A percentile compares a stretch with the other conserved stretches of the same genome.
phyloP scores from a whole-genome alignment of 129 eudicot species.

The Tagetes patula region DNA sequence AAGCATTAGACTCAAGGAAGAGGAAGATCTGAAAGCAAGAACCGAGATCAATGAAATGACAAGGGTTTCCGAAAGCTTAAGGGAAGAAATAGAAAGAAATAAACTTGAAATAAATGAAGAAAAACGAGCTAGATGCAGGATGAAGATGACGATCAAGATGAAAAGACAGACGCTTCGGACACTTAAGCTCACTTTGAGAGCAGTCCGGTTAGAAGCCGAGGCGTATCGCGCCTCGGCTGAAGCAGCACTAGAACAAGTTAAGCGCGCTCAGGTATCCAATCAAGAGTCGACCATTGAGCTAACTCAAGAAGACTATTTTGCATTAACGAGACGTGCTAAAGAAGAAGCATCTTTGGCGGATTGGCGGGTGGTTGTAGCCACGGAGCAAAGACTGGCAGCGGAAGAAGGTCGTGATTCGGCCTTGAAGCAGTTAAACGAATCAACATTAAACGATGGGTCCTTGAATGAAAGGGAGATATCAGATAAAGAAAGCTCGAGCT shows the following conservation, averaged over 20 bases:
- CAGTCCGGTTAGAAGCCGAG: slow-evolving; percentile 49
- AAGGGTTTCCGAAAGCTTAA: slow-evolving; percentile 30
- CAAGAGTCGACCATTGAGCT: slow-evolving; percentile 21
- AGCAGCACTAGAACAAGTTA: slow-evolving; percentile 42
- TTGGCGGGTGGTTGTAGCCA: slow-evolving; percentile 51
- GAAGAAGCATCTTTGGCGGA: slow-evolving; percentile 54
- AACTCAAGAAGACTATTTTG: slow-evolving; percentile 49
- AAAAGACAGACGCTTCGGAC: slow-evolving; percentile 55
- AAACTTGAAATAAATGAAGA: slow-evolving; percentile 40
- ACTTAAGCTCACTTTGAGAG: slow-evolving; percentile 44
- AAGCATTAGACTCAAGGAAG: slow-evolving; percentile 42
- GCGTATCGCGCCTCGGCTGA: slow-evolving; percentile 50
- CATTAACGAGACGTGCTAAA: slow-evolving; percentile 43
- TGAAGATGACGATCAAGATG: slow-evolving; percentile 40
- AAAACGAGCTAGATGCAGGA: slow-evolving; percentile 35
- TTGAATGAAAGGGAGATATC: slow-evolving; percentile 15
- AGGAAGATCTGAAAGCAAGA: slow-evolving; percentile 44
- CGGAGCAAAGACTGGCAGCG: slow-evolving; percentile 55
- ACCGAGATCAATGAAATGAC: slow-evolving; percentile 38
- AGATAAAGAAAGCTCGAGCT: slow-evolving; percentile 14
- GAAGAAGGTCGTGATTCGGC: slow-evolving; percentile 53
- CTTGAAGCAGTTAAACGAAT: slow-evolving; percentile 36
- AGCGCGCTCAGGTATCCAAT: slow-evolving; percentile 3
- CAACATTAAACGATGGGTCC: background rate
- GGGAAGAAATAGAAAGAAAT: slow-evolving; percentile 49